A percentile compares a stretch with the other conserved stretches of the same genome.
phyloP scores from a whole-genome alignment of 2,329 filamentous ascomycete species.

The Stachybotrys chlorohalonatus region DNA sequence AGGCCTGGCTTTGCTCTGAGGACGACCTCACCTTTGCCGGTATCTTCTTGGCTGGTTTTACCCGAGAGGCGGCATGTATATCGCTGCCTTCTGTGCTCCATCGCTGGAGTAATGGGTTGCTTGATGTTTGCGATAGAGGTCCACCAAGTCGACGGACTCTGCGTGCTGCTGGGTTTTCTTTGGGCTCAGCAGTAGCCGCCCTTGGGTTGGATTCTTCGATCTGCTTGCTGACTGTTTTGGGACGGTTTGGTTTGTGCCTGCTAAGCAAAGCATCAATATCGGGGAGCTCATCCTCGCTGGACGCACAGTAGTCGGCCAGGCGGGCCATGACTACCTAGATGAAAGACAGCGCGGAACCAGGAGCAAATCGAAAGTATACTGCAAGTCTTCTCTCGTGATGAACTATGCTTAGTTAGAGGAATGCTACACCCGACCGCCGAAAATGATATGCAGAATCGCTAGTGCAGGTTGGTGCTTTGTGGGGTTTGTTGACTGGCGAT shows the following conservation, averaged over 20 bases:
- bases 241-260: conserved; percentile 1
- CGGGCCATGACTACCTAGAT: conserved; percentile 14
- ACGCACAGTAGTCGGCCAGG: conserved; percentile 16
- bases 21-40: background rate
- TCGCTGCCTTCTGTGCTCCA: conserved; percentile 16
- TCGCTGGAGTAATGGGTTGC: conserved; percentile 22
- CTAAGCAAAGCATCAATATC: conserved; percentile 23
- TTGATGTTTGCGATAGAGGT: conserved; percentile 6
- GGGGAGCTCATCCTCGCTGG: conserved; percentile 33
- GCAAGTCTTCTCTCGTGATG: no score
- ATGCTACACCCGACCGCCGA: no score
- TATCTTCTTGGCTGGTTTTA: background rate
- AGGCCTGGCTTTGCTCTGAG: background rate
- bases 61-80: background rate
- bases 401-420: no score
- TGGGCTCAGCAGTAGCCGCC: conserved; percentile 13
- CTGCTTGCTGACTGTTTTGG: conserved; percentile 3
- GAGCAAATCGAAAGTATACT: no score
- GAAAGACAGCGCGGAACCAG: background rate
- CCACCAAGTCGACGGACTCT: conserved; percentile 21
- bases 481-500: no score
- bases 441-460: no score
- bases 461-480: no score
- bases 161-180: conserved; percentile 13
- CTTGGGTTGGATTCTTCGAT: conserved; percentile 5